Evolutionary conservation across 164 flowering plant species (phyloP).

Genomic region (Tetracentron sinense): DNA sequence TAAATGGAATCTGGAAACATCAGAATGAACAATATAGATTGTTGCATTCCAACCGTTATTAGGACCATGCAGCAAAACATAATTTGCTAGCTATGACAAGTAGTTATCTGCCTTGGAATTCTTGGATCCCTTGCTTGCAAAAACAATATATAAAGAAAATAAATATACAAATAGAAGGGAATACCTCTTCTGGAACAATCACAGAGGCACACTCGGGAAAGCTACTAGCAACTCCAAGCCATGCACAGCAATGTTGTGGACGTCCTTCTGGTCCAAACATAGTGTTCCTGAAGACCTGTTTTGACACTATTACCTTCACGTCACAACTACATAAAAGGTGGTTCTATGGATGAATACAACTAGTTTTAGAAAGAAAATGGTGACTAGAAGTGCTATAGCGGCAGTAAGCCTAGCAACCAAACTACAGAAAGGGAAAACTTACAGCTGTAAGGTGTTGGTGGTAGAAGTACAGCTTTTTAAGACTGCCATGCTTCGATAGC

Average conservation of each 20-base stretch:
- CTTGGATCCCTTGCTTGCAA: background rate
- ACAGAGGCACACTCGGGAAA: conserved; percentile 96
- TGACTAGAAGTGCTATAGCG: background rate
- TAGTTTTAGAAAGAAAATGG: background rate
- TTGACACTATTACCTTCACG: background rate
- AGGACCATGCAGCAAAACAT: too few species aligned
- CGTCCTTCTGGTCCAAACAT: conserved; percentile 99
- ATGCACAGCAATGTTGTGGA: conserved; percentile 99
- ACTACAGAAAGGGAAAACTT: conserved; percentile 20
- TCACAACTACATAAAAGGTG: background rate
- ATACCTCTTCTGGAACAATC: conserved; percentile 92
- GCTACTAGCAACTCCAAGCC: conserved; percentile 99
- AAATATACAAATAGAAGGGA: background rate
- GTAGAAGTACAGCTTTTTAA: conserved; percentile 83
- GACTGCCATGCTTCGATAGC: conserved; percentile 84
- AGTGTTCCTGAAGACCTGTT: conserved; percentile 93
- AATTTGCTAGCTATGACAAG: background rate
- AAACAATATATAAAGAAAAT: background rate
- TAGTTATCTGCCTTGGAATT: background rate
- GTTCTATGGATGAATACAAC: background rate
- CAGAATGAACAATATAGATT: background rate
- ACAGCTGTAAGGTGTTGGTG: conserved; percentile 97
- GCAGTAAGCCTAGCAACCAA: background rate
- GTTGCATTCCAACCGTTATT: background rate
- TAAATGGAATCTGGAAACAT: too few species aligned